Evolutionary conservation across 2,329 filamentous ascomycete species (phyloP).

Genomic region (Pseudogymnoascus sp.): DNA sequence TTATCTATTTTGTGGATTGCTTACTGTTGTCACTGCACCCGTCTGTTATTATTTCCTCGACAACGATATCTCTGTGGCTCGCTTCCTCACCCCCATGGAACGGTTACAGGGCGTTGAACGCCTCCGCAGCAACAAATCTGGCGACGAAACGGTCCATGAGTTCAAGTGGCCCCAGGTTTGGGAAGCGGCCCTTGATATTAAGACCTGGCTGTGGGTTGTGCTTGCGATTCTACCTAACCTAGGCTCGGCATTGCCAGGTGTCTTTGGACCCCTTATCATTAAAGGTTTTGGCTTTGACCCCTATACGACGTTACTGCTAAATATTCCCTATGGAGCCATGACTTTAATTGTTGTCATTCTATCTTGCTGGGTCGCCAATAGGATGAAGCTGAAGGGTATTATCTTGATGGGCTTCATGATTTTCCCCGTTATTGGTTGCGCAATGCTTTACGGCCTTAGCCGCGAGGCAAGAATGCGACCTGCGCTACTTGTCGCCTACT

Average conservation of each 20-base stretch:
- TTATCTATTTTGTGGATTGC: slow-evolving; percentile 46
- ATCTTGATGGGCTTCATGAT: slow-evolving; percentile 48
- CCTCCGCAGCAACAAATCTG: slow-evolving; percentile 48
- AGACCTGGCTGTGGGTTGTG: slow-evolving; percentile 32
- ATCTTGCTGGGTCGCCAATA: slow-evolving; percentile 51
- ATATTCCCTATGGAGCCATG: slow-evolving; percentile 40
- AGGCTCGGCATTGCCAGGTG: slow-evolving; percentile 15
- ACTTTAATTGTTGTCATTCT: slow-evolving; percentile 54
- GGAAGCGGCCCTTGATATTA: slow-evolving; percentile 28
- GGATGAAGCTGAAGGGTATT: slow-evolving; percentile 48
- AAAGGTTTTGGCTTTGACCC: slow-evolving; percentile 35
- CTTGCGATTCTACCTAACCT: slow-evolving; percentile 21
- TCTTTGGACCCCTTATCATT: slow-evolving; percentile 35
- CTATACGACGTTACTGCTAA: slow-evolving; percentile 36
- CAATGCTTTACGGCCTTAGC: slow-evolving; percentile 49
- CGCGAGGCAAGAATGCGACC: slow-evolving; percentile 38
- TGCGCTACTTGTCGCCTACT: slow-evolving; percentile 53
- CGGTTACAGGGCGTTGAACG: slow-evolving; percentile 48
- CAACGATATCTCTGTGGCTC: slow-evolving; percentile 24
- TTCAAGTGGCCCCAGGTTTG: slow-evolving; percentile 44
- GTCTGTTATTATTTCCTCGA: background rate
- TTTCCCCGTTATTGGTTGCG: slow-evolving; percentile 53
- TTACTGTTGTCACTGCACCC: slow-evolving; percentile 40
- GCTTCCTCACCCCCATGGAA: slow-evolving; percentile 44
- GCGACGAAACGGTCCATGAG: slow-evolving; percentile 46